Evolutionary conservation across 2,329 filamentous ascomycete genomes (phyloP).

Genomic region (Talaromyces atroroseus): DNA sequence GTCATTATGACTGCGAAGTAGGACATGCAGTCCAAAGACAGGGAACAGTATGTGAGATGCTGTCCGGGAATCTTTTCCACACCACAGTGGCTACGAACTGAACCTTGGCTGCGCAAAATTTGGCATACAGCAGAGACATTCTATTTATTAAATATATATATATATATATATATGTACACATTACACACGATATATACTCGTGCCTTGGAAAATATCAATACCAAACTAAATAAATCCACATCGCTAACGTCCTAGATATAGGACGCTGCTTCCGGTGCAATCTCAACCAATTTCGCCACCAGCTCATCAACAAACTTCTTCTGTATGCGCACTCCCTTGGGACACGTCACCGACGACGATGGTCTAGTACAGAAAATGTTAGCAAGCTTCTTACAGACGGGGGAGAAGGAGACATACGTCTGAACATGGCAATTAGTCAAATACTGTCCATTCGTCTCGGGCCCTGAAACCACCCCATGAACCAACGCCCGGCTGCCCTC

Average conservation of each 20-base stretch:
- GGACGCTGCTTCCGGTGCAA: conserved; percentile 13
- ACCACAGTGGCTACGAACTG: neutral
- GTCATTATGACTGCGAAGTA: neutral
- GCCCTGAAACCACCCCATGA: conserved; percentile 16
- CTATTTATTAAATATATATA: neutral
- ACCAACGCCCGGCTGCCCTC: conserved; percentile 18
- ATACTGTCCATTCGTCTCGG: conserved; percentile 17
- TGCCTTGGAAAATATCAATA: too few relatives aligned
- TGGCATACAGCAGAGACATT: neutral
- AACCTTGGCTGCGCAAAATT: neutral
- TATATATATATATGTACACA: neutral
- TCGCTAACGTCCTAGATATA: neutral
- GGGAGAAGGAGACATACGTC: conserved; percentile 6
- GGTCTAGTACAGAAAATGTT: neutral
- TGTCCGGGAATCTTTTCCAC: neutral
- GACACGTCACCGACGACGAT: conserved; percentile 5
- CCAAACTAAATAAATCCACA: neutral
- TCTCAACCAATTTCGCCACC: conserved; percentile 14
- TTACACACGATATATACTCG: neutral
- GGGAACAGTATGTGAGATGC: neutral
- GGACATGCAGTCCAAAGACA: neutral
- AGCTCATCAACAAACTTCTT: conserved; percentile 17
- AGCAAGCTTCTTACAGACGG: neutral
- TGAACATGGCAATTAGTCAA: conserved; percentile 18
- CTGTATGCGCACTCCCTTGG: conserved; percentile 7